Evolutionary conservation across 1,284 basidiomycete genomes (phyloP).

Genomic region (Tilletia caries): DNA sequence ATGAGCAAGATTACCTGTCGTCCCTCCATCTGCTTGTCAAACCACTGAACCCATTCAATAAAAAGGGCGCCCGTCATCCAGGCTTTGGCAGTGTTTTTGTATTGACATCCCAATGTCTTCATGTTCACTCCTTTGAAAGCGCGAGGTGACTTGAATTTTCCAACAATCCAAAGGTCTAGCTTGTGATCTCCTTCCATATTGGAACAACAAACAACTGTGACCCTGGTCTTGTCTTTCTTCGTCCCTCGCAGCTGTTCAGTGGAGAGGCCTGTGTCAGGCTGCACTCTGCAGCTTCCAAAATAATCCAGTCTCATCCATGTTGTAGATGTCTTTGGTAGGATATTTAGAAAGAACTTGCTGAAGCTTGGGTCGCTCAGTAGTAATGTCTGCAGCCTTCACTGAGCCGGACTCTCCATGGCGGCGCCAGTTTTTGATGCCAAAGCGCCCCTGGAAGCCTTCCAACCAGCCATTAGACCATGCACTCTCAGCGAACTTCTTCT

Average conservation of each 20-base stretch:
- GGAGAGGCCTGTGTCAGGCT: background rate
- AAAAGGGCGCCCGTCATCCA: constrained; percentile 6
- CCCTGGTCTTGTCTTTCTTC: constrained; percentile 23
- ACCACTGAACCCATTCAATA: constrained; percentile 7
- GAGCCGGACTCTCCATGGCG: no score
- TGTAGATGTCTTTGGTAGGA: background rate
- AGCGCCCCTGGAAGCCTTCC: background rate
- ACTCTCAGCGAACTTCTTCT: background rate
- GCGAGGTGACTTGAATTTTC: background rate
- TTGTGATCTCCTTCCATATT: background rate
- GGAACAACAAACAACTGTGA: background rate
- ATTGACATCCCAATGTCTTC: background rate
- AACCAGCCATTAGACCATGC: constrained; percentile 9
- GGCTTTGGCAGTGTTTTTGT: background rate
- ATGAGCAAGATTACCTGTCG: background rate
- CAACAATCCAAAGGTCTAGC: background rate
- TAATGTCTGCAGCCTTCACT: no score
- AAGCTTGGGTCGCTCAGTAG: background rate
- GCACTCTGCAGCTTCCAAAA: background rate
- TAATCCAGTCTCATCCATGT: background rate
- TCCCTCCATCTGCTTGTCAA: background rate
- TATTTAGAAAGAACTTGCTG: background rate
- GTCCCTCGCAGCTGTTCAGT: constrained; percentile 18
- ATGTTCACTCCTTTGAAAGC: background rate
- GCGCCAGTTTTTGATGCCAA: no score